These are phyloP conservation scores for Colletotrichum abscissum DNA, from an alignment of 2,329 filamentous ascomycete species.

Conservation along the genomic window DNA sequence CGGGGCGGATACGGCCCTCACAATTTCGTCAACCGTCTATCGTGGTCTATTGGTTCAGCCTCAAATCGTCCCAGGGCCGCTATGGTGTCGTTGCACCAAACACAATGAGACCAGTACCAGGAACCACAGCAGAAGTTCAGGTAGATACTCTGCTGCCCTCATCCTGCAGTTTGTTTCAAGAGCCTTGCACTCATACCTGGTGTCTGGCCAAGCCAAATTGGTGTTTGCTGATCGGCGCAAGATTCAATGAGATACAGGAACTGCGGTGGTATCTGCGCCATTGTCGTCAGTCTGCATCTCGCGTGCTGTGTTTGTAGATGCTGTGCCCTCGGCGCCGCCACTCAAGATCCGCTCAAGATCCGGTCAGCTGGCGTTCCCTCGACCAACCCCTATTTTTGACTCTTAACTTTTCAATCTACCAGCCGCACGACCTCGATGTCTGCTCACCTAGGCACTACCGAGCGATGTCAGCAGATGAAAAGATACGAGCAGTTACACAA, in stretches of 20 bases:
- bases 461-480: not conserved
- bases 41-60: slow-evolving; percentile 15
- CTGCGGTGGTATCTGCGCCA: not conserved
- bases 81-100: not conserved
- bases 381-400: not conserved
- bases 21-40: not conserved
- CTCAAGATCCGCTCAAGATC: not conserved
- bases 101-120: not conserved
- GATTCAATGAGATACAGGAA: not conserved
- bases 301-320: not conserved
- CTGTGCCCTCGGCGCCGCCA: not conserved
- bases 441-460: not conserved
- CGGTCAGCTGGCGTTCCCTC: not conserved
- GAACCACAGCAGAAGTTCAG: not conserved
- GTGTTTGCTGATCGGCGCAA: not conserved
- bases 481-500: slow-evolving; percentile 1
- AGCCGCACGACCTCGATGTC: not conserved
- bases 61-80: slow-evolving; percentile 3
- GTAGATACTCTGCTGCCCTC: not conserved
- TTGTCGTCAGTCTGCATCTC: not conserved
- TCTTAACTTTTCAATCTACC: not conserved
- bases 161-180: not conserved
- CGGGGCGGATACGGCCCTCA: not conserved
- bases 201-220: not conserved
- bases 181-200: not conserved